These are phyloP conservation scores for Dendrobium nobile DNA, from an alignment of 106 monocot species.

Conservation along the genomic window DNA sequence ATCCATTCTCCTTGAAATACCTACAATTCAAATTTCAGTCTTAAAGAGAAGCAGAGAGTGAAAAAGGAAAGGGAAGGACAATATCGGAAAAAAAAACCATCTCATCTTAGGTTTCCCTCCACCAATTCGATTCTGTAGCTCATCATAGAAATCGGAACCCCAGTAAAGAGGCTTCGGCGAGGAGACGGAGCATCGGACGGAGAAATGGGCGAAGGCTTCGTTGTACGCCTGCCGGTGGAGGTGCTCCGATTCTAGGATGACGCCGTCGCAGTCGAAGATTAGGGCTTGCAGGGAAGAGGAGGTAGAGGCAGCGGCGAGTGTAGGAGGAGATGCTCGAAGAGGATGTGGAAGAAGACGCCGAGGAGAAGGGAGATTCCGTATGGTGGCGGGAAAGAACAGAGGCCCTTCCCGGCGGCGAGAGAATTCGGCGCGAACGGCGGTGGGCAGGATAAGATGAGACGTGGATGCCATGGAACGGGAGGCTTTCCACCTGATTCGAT, in stretches of 20 bases:
- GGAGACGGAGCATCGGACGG: conserved; percentile 61
- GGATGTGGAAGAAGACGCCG: neutral
- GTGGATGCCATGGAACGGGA: neutral
- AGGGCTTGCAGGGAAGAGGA: conserved; percentile 57
- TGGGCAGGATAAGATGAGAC: conserved; percentile 9
- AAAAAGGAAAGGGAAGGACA: neutral
- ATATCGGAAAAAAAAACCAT: conserved; percentile 37
- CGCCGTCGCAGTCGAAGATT: conserved; percentile 98
- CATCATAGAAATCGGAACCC: conserved; percentile 81
- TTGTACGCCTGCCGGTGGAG: conserved; percentile 98
- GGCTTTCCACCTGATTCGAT: neutral
- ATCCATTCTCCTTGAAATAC: conserved; percentile 91
- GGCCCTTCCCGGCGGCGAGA: conserved; percentile 1
- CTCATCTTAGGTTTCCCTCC: conserved; percentile 99
- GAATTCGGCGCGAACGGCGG: neutral
- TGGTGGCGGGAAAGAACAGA: neutral
- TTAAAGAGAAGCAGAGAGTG: conserved; percentile 1
- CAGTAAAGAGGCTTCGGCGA: conserved; percentile 39
- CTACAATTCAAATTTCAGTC: conserved; percentile 21
- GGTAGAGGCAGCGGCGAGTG: conserved; percentile 8
- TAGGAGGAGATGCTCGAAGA: conserved; percentile 7
- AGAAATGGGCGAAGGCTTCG: conserved; percentile 85
- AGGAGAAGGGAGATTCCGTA: neutral
- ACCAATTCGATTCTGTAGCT: conserved; percentile 86
- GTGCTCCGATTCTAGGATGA: conserved; percentile 97